Base-by-base conservation (phyloP, 495 filamentous ascomycete species). In the Viridothelium virens region DNA sequence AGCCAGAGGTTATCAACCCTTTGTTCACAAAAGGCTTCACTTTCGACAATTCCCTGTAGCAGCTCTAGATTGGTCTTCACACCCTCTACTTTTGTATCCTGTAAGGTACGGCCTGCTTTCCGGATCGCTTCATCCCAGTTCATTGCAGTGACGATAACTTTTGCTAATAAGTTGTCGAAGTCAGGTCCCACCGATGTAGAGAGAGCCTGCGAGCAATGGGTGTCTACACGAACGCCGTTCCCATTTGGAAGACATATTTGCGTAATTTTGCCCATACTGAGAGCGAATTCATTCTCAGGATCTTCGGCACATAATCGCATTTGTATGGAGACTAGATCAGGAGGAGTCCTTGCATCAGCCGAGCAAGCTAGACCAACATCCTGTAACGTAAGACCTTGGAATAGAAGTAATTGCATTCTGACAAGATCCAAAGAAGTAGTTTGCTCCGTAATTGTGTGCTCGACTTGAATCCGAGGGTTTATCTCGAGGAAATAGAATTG, bases 111-210 rank as follows among this genome's bases (percentile, higher is more conserved):
- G 44, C 77, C 78, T 3, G 83, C 81, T 70, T 85, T 86, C 5
- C 71, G 63, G 3, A 86, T 77, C 1, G 76, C 75, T 39, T 79
- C 80, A 25, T 80, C 70, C 82, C 83, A 86, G 11, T 66, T 77
- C 6, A 76, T 74, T 18, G 78, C 83, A 4, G 83, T 84, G 62
- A 87, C 76, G 56, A 87, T 84, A n/a, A 87, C 75, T 67, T 87
- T 87, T 11, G 84, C 84, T 0, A 87, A 69, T 0, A 87, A 74
- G 56, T 81, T 84, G 69, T 87, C 85, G 65, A 85, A 87, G 38
- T 86, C 79, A 0, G 83, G 74, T 10, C 81, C 80, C 2, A 87
- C 76, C 5, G 82, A 66, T 12, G 79, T 70, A 1, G 78, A 63
- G 11, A 76, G 76, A 31, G 73, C 73, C 56, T 73, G 67, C 31